These are phyloP conservation scores for Stagonosporopsis tanaceti DNA, from an alignment of 2,329 filamentous ascomycete genomes.

Conservation along the genomic window DNA sequence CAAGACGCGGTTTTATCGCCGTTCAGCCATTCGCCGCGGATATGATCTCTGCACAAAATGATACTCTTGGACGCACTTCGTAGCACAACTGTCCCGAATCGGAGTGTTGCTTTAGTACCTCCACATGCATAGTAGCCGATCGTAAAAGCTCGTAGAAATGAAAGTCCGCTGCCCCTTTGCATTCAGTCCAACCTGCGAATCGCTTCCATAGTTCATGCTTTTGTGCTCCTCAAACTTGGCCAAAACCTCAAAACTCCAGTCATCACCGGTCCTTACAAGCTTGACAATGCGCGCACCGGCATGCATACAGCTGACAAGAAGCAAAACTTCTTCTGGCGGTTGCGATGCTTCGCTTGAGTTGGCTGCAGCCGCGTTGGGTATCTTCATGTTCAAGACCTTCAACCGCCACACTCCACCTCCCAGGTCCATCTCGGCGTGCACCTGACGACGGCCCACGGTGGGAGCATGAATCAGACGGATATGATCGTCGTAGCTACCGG, in stretches of 20 bases:
- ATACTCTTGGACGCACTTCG: not conserved
- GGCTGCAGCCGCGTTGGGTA: slow-evolving; percentile 19
- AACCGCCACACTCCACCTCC: slow-evolving; percentile 88
- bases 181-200: slow-evolving; percentile 61
- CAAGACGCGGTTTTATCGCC: not conserved
- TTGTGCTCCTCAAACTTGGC: slow-evolving; percentile 82
- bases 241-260: slow-evolving; percentile 70
- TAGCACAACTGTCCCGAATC: not conserved
- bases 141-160: slow-evolving; percentile 80
- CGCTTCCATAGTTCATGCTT: slow-evolving; percentile 95
- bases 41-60: not conserved
- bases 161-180: slow-evolving; percentile 52
- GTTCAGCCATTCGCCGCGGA: not conserved
- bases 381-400: slow-evolving; percentile 61
- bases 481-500: slow-evolving; percentile 90
- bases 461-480: slow-evolving; percentile 70
- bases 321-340: slow-evolving; percentile 27
- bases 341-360: slow-evolving; percentile 28
- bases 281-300: slow-evolving; percentile 75
- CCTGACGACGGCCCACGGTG: slow-evolving; percentile 51
- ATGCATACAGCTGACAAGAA: slow-evolving; percentile 90
- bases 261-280: slow-evolving; percentile 45
- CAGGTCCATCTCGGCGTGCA: slow-evolving; percentile 71
- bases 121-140: slow-evolving; percentile 75
- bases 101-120: slow-evolving; percentile 21